Conservation (phyloP, 2,329 filamentous ascomycete species). For the Penicillium vulpinum region DNA sequence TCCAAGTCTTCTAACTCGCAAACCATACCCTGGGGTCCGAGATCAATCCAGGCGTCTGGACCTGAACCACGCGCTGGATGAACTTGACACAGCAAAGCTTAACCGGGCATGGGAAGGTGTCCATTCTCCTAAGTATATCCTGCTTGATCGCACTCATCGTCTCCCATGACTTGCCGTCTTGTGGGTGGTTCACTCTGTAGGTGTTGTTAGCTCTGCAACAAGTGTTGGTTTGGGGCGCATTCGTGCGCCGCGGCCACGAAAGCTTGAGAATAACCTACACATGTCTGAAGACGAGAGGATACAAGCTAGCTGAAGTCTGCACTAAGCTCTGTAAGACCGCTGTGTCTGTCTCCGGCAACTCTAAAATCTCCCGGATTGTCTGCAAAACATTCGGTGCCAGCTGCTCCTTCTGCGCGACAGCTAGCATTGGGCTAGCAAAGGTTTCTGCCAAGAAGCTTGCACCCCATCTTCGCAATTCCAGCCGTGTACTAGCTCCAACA, state of each 20-base stretch:
- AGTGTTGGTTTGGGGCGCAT: background rate
- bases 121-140: conserved; percentile 85
- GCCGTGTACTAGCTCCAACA: conserved; percentile 69
- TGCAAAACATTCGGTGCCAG: conserved; percentile 76
- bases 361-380: conserved; percentile 68
- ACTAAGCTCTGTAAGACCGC: conserved; percentile 82
- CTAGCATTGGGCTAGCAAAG: conserved; percentile 85
- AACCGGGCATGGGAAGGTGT: conserved; percentile 71
- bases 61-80: conserved; percentile 85
- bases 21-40: conserved; percentile 75
- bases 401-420: conserved; percentile 74
- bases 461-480: conserved; percentile 92
- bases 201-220: conserved; percentile 30
- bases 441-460: conserved; percentile 94
- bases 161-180: conserved; percentile 81
- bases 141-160: conserved; percentile 86
- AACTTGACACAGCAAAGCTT: conserved; percentile 97
- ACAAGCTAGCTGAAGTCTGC: conserved; percentile 87
- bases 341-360: conserved; percentile 72
- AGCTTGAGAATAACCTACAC: conserved; percentile 62
- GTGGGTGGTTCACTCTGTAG: conserved; percentile 78
- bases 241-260: background rate
- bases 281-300: conserved; percentile 87
- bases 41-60: conserved; percentile 81
- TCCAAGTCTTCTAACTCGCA: background rate